Conservation (phyloP, 2,329 filamentous ascomycete genomes). For the Colletotrichum chrysophilum region DNA sequence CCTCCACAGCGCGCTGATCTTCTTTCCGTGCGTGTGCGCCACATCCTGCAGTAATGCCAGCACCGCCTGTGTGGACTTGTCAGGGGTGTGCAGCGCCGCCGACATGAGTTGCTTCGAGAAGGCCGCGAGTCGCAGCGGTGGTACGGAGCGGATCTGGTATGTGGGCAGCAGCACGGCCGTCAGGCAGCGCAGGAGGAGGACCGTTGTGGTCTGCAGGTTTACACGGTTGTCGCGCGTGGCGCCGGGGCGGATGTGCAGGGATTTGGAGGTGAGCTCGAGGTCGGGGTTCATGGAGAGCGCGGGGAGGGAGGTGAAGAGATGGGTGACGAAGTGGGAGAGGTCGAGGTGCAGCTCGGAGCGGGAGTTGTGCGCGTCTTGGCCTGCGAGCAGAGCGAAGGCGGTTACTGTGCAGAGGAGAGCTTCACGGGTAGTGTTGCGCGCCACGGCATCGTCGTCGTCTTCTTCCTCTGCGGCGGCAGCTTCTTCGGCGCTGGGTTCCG, state of each 20-base stretch:
- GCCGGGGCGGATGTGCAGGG: constrained; percentile 64
- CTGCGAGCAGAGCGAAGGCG: constrained; percentile 93
- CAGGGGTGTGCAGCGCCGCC: constrained; percentile 81
- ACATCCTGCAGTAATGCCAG: constrained; percentile 80
- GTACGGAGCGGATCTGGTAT: constrained; percentile 74
- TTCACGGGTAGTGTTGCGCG: constrained; percentile 82
- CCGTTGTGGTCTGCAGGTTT: constrained; percentile 94
- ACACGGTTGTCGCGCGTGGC: constrained; percentile 55
- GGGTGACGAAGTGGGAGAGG: constrained; percentile 91
- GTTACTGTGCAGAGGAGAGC: constrained; percentile 93
- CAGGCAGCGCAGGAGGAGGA: constrained; percentile 87
- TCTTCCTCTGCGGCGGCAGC: constrained; percentile 42
- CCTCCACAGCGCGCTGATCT: constrained; percentile 87
- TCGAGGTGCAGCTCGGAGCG: constrained; percentile 85
- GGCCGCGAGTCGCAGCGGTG: constrained; percentile 84
- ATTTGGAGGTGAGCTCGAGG: constrained; percentile 80
- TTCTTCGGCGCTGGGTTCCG: constrained; percentile 41
- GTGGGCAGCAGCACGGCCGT: constrained; percentile 80
- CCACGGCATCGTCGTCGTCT: constrained; percentile 51
- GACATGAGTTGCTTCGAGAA: constrained; percentile 93
- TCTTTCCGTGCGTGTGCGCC: constrained; percentile 79
- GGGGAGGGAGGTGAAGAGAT: constrained; percentile 88
- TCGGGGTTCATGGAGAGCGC: constrained; percentile 81
- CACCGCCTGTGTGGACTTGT: constrained; percentile 84
- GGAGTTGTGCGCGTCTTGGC: constrained; percentile 89